These are phyloP conservation scores for Lipomyces orientalis DNA, from an alignment of 805 yeast genomes.

Conservation along the genomic window DNA sequence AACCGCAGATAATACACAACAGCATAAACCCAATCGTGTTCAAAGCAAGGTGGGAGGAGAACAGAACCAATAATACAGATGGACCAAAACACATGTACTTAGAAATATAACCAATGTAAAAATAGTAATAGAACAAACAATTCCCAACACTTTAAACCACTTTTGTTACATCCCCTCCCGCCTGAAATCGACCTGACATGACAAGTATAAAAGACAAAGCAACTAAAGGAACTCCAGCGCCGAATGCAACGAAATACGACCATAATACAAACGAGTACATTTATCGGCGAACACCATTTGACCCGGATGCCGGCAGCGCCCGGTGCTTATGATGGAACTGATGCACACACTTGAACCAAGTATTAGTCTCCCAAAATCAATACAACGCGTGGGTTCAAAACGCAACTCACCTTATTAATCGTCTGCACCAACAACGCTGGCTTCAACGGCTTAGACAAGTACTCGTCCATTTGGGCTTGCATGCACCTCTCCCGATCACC, in stretches of 20 bases:
- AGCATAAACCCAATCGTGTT: background rate
- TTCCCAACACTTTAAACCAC: background rate
- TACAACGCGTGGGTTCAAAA: background rate
- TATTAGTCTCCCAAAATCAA: background rate
- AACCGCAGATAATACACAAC: background rate
- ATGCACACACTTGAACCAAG: constrained; percentile 23
- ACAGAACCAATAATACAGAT: background rate
- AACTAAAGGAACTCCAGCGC: constrained; percentile 2
- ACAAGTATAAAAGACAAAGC: background rate
- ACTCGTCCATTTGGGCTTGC: constrained; percentile 92
- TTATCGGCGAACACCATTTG: constrained; percentile 1
- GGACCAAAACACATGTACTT: background rate
- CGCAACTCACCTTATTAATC: constrained; percentile 58
- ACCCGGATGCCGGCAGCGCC: background rate
- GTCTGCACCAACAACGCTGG: constrained; percentile 84
- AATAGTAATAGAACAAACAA: background rate
- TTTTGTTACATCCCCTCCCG: background rate
- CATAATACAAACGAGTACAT: background rate
- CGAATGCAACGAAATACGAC: background rate
- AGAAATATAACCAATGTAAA: background rate
- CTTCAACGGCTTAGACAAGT: constrained; percentile 84
- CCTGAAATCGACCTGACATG: background rate
- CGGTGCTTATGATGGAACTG: constrained; percentile 28
- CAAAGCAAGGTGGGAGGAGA: background rate
- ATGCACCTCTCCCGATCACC: constrained; percentile 88